Evolutionary conservation across 495 filamentous ascomycete genomes (phyloP), one percentile per base, ranked within the genome.

Genomic region (Penicillium nucicola): DNA sequence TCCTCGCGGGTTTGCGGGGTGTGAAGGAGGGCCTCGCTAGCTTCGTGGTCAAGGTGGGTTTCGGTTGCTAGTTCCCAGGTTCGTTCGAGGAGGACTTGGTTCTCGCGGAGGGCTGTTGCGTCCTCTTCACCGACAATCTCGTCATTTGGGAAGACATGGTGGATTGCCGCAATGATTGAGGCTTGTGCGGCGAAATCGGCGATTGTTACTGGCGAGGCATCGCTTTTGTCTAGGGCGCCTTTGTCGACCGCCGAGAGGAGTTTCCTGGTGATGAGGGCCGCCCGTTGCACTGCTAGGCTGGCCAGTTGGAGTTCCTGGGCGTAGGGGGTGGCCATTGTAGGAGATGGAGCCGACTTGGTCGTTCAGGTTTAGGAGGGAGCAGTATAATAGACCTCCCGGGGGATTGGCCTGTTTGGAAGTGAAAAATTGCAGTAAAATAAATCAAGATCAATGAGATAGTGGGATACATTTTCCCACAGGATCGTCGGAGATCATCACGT

Each of bases 101-200:
- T 70, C 6, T 59, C 57, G 31, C 77, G 71, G 23, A 87, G 74
- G 0, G 76, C 74, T 35, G 66, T 74, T 6, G 83, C 73, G 17
- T 78, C 77, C 61, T 87, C 84, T 56, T 87, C 84, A 45, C 82
- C 74, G 32, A 87, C 78, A 53, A 87, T 77, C 18, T 66, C 65
- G 55, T 86, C 80, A 17, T 63, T 34, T 2, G 84, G 83, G 50
- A 85, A 86, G 35, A 64, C 65, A 37, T 62, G 42, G 50, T 76
- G 69, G 25, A 87, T 62, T 0, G 78, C 78, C 30, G 69, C 69
- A 38, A 83, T 80, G 19, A 87, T 75, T 4, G 85, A 66, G 15
- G 83, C 80, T 61, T 87, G 84, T 34, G 84, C 78, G 45, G 80
- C 83, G 56, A 85, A 86, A 55, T 87, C 84, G 58, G 80, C 83